Base-by-base conservation (phyloP, 2,329 filamentous ascomycete genomes). In the Fusarium sp. region DNA sequence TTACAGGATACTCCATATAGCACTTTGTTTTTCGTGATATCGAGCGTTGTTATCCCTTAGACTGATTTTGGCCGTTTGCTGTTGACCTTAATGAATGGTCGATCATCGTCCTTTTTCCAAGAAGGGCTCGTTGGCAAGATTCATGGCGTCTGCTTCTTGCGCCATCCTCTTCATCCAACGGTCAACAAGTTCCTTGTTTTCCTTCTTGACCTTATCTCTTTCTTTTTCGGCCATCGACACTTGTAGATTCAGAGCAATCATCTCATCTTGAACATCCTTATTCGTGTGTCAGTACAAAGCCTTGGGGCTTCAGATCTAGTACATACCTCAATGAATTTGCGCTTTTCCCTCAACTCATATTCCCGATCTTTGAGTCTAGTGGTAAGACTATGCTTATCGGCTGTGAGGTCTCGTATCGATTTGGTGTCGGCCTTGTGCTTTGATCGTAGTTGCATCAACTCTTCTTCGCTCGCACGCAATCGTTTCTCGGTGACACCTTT, bases 121-220 rank as follows among this genome's bases (percentile, higher is more conserved):
- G n/a, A 74, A 74, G 19, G 80, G 82, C 70, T 89, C 86, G 76
- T 88, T 89, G 64, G 86, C 84, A 52, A 84, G 79, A 75, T 98
- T 98, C 91, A 97, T 94, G 67, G 88, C 90, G 58, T 96, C 92
- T 13, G 93, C 95, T 82, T 98, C 94, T 77, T 90, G 87, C 6
- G 90, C 91, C 87, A 96, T 96, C 69, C 91, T 86, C 76, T 89
- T 89, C 91, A 98, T 94, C 93, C 94, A 98, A 57, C 96, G 86
- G 78, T 94, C 91, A 55, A 98, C 90, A 58, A 99, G 84, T 71
- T 97, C 92, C 76, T 93, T 90, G 77, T 98, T 98, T 78, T 98
- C 96, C 62, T 85, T 86, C 77, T 90, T 88, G 67, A 97, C 83
- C 79, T 89, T 90, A 77, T 91, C 89, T 28, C 87, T 85, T 76